Conservation (phyloP, 495 filamentous ascomycete species). For the Penicillium ochrochloron region DNA sequence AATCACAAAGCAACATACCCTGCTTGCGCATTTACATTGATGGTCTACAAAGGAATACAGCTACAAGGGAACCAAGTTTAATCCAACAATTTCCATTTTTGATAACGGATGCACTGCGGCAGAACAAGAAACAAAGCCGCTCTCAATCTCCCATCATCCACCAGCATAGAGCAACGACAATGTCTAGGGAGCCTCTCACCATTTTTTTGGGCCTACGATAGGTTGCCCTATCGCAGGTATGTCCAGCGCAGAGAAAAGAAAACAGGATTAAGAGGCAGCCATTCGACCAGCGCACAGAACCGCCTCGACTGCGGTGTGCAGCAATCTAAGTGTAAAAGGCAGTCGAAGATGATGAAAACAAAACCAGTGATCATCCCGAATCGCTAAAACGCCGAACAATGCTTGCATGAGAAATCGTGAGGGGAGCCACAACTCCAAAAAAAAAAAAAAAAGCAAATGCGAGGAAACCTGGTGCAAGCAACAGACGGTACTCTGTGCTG, state of each 20-base stretch:
- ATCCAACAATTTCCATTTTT: conserved; percentile 21
- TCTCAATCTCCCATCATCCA: conserved; percentile 15
- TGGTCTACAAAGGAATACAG: neutral
- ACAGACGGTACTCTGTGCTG: conserved; percentile 19
- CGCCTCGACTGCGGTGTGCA: conserved; percentile 55
- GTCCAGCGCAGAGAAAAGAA: conserved; percentile 25
- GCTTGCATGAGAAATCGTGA: conserved; percentile 52
- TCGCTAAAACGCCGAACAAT: conserved; percentile 59
- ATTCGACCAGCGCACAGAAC: conserved; percentile 69
- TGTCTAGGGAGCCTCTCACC: conserved; percentile 23
- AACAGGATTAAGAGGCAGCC: conserved; percentile 49
- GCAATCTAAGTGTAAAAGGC: conserved; percentile 56
- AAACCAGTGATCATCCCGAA: conserved; percentile 39
- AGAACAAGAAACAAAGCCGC: conserved; percentile 7
- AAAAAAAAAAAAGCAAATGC: conserved; percentile 20
- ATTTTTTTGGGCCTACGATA: conserved; percentile 38
- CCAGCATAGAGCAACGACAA: conserved; percentile 18
- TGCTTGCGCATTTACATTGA: neutral
- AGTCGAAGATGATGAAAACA: conserved; percentile 28
- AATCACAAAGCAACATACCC: neutral
- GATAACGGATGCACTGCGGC: conserved; percentile 29
- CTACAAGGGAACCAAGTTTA: conserved; percentile 8
- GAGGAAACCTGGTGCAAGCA: conserved; percentile 2
- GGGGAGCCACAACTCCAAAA: conserved; percentile 10
- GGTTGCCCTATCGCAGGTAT: conserved; percentile 21